phyloP scores from a whole-genome alignment of 2,329 filamentous ascomycete species.

The Penicillium sp. region DNA sequence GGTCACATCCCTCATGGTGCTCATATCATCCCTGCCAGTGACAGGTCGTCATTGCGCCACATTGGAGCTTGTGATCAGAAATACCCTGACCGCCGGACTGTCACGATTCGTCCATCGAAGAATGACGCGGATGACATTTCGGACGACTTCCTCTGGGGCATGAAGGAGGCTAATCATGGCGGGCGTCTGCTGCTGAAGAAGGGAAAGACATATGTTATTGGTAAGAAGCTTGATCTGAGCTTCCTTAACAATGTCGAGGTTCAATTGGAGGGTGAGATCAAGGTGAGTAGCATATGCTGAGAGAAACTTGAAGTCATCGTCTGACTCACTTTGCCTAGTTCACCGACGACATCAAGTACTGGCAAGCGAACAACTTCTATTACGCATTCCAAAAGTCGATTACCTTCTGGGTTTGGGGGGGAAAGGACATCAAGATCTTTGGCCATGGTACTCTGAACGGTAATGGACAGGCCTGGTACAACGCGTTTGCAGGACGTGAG shows the following conservation, averaged over 20 bases:
- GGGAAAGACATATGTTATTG: slow-evolving; percentile 59
- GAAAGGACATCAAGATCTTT: slow-evolving; percentile 62
- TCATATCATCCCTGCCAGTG: slow-evolving; percentile 27
- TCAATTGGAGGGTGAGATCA: slow-evolving; percentile 60
- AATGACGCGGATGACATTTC: slow-evolving; percentile 61
- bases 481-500: slow-evolving; percentile 49
- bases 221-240: slow-evolving; percentile 60
- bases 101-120: slow-evolving; percentile 56
- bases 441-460: slow-evolving; percentile 60
- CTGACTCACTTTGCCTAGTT: slow-evolving; percentile 35
- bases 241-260: slow-evolving; percentile 61
- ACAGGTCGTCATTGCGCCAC: slow-evolving; percentile 20
- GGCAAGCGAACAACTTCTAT: slow-evolving; percentile 55
- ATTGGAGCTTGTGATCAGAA: slow-evolving; percentile 30
- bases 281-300: slow-evolving; percentile 30
- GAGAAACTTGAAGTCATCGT: background rate
- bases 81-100: slow-evolving; percentile 43
- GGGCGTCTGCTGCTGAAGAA: slow-evolving; percentile 59
- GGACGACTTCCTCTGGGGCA: slow-evolving; percentile 55
- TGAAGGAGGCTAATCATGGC: slow-evolving; percentile 61
- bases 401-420: slow-evolving; percentile 67
- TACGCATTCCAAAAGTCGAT: slow-evolving; percentile 58
- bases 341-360: slow-evolving; percentile 51
- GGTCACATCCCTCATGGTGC: slow-evolving; percentile 28
- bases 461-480: slow-evolving; percentile 57